Conservation (phyloP, 305 asterid genomes). For the Nicotiana rustica region DNA sequence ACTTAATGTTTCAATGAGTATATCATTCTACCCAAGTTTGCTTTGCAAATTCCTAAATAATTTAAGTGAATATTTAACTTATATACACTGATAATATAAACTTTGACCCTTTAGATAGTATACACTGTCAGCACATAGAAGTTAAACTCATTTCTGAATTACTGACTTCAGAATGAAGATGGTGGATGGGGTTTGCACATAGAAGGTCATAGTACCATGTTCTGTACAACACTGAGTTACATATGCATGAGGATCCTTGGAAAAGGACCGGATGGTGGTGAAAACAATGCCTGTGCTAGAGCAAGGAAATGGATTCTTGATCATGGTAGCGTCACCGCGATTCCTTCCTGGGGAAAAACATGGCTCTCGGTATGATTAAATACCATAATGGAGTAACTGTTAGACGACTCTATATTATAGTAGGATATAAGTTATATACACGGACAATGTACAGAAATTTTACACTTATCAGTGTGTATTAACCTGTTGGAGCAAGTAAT, state of each 20-base stretch:
- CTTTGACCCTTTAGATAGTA: neutral
- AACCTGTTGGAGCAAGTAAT: neutral
- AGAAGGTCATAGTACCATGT: slow-evolving; percentile 88
- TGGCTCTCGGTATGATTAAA: slow-evolving; percentile 75
- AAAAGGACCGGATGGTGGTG: slow-evolving; percentile 74
- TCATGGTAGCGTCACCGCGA: slow-evolving; percentile 75
- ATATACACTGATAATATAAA: neutral
- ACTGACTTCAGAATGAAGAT: slow-evolving; percentile 70
- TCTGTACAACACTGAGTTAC: slow-evolving; percentile 75
- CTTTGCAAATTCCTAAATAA: neutral
- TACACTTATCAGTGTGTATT: neutral
- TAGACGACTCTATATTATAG: too few relatives aligned
- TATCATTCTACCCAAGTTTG: neutral
- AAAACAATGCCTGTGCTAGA: slow-evolving; percentile 65
- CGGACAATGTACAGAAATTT: neutral
- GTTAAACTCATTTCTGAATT: neutral
- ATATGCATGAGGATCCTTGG: slow-evolving; percentile 84
- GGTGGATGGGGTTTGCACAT: slow-evolving; percentile 94
- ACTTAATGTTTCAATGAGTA: neutral
- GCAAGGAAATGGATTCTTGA: slow-evolving; percentile 90
- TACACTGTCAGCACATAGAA: neutral
- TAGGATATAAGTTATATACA: neutral
- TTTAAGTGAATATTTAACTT: neutral
- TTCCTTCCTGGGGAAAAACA: slow-evolving; percentile 96
- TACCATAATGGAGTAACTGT: neutral